phyloP scores from a whole-genome alignment of 2,329 filamentous ascomycete genomes.

The Exophiala sp. region DNA sequence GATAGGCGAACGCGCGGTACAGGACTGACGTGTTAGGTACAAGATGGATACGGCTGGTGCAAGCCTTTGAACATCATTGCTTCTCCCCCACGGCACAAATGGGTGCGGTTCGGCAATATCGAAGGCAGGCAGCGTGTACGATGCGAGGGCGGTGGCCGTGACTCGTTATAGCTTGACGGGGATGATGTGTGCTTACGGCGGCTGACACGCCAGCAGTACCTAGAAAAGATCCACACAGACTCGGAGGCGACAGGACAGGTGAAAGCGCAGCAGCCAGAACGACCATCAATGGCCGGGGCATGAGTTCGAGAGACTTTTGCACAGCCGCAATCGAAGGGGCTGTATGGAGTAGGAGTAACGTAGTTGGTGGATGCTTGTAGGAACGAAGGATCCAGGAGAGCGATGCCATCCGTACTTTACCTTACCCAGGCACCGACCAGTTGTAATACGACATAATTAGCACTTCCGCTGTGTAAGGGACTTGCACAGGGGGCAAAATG shows the following conservation, averaged over 20 bases:
- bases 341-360: background rate
- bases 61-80: background rate
- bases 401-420: background rate
- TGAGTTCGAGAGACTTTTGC: slow-evolving; percentile 8
- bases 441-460: background rate
- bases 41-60: no score
- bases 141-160: background rate
- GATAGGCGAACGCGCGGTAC: no score
- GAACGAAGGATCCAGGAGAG: background rate
- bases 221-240: background rate
- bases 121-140: background rate
- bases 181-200: background rate
- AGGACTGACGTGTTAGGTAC: no score
- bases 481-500: background rate
- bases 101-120: background rate
- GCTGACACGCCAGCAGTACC: background rate
- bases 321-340: slow-evolving; percentile 15
- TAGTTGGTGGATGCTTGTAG: background rate
- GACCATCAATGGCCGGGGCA: slow-evolving; percentile 3
- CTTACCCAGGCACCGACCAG: background rate
- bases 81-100: no score
- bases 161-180: background rate
- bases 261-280: slow-evolving; percentile 17
- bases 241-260: background rate
- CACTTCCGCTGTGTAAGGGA: no score